Percentiles rank a stretch among this genome's conserved stretches.
phyloP scores from a whole-genome alignment of 179 eudicot species.

The Camellia oleifera region DNA sequence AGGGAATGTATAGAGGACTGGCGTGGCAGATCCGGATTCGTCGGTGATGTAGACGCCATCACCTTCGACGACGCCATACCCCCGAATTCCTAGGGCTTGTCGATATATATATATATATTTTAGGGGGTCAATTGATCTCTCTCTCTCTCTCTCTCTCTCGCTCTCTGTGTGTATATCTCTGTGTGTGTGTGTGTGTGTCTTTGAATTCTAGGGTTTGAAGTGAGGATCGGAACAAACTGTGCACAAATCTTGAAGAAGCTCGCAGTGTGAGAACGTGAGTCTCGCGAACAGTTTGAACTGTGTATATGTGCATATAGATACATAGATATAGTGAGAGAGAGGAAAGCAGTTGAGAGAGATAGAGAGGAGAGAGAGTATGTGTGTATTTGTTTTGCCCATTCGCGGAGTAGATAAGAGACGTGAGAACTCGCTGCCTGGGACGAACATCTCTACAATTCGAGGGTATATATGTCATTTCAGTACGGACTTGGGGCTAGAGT shows the following conservation, averaged over 20 bases:
- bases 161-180: background rate
- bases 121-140: too few relatives aligned
- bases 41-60: slow-evolving; percentile 36
- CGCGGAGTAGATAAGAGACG: background rate
- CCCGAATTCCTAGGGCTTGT: slow-evolving; percentile 21
- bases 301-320: background rate
- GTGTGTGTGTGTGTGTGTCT: background rate
- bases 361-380: background rate
- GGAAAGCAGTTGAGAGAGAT: background rate
- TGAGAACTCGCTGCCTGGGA: slow-evolving; percentile 3
- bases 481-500: background rate
- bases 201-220: background rate
- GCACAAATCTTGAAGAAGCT: background rate
- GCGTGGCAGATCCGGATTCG: slow-evolving; percentile 46
- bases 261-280: slow-evolving; percentile 6
- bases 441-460: background rate
- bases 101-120: background rate
- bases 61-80: slow-evolving; percentile 50
- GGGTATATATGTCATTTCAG: background rate
- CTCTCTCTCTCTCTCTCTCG: too few relatives aligned
- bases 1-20: slow-evolving; percentile 25
- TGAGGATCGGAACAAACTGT: background rate
- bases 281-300: slow-evolving; percentile 6
- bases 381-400: background rate
- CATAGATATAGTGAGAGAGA: background rate